Evolutionary conservation across 345 rosid species (phyloP).

Genomic region (Eucalyptus curtisii): DNA sequence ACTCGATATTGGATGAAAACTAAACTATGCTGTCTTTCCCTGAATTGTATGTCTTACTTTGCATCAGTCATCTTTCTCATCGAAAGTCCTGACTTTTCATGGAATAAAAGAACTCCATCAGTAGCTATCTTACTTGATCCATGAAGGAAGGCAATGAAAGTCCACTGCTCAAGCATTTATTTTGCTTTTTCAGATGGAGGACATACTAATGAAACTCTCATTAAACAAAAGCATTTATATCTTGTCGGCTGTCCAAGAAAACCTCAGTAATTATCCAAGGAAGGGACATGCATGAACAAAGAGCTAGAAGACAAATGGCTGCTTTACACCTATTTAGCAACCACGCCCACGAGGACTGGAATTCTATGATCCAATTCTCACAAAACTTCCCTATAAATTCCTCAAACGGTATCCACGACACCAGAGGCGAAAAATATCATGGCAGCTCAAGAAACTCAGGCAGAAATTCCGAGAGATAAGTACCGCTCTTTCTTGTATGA

Average conservation of each 20-base stretch:
- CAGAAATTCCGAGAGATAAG: constrained; percentile 20
- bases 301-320: neutral
- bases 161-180: neutral
- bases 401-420: neutral
- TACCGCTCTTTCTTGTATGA: constrained; percentile 51
- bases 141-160: neutral
- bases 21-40: neutral
- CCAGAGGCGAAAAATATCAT: neutral
- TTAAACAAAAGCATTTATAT: neutral
- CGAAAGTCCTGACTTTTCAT: neutral
- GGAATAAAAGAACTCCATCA: neutral
- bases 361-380: neutral
- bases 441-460: constrained; percentile 4
- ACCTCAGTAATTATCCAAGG: neutral
- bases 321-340: neutral
- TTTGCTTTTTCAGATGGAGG: neutral
- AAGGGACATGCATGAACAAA: neutral
- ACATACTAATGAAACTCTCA: neutral
- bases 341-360: neutral
- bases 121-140: neutral
- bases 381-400: neutral
- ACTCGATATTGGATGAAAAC: neutral
- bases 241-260: neutral
- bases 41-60: neutral
- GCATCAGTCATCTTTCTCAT: neutral